Conservation (phyloP, 2,329 filamentous ascomycete genomes). For the Penicillium rolfsii region DNA sequence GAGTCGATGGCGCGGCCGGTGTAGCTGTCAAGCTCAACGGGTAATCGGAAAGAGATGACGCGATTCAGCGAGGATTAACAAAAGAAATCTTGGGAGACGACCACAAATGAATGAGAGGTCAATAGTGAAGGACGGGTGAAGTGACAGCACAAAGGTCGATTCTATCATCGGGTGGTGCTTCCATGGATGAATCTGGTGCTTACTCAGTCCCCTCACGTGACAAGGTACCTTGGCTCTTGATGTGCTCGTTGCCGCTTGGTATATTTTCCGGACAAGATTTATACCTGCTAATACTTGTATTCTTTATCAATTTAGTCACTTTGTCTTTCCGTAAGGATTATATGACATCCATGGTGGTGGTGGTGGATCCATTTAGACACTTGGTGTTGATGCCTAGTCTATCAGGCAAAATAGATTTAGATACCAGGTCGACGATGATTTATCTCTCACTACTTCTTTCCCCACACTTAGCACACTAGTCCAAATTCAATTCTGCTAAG, state of each 20-base stretch:
- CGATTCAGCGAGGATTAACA: background rate
- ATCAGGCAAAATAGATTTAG: background rate
- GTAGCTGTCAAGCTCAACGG: background rate
- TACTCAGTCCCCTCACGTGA: constrained; percentile 28
- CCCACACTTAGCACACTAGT: background rate
- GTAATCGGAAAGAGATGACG: background rate
- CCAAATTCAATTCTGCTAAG: background rate
- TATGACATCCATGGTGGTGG: background rate
- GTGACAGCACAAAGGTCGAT: constrained; percentile 15
- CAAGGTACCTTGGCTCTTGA: constrained; percentile 2
- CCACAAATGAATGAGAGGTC: constrained; percentile 17
- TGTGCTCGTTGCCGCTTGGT: background rate
- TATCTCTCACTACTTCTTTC: background rate
- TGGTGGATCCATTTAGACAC: no score
- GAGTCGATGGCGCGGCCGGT: constrained; percentile 13
- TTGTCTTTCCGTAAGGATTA: background rate
- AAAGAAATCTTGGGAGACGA: constrained; percentile 13
- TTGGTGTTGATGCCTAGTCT: background rate
- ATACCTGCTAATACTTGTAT: no score
- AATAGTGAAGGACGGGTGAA: constrained; percentile 3
- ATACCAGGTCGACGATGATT: background rate
- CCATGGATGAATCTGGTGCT: constrained; percentile 18
- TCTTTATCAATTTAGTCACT: no score
- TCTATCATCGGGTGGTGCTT: constrained; percentile 15
- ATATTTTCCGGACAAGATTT: background rate